Evolutionary conservation across 2,329 filamentous ascomycete genomes (phyloP).

Genomic region (Xylariaceae sp.): DNA sequence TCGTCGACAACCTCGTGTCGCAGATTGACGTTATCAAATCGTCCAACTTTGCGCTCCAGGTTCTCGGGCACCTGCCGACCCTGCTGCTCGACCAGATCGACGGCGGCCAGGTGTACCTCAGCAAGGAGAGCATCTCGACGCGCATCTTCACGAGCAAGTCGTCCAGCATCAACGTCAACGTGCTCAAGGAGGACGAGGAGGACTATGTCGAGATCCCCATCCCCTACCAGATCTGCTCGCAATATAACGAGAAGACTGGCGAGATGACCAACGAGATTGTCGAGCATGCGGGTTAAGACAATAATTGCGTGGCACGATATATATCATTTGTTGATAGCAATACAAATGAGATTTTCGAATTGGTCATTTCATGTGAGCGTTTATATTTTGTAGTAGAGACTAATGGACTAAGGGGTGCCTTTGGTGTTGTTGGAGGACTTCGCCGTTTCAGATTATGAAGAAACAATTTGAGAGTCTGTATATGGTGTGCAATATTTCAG

Average conservation of each 20-base stretch:
- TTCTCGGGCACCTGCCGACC: conserved; percentile 79
- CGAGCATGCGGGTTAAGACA: conserved; percentile 78
- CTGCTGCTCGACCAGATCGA: conserved; percentile 91
- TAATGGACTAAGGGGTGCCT: too few relatives aligned
- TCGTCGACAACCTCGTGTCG: conserved; percentile 84
- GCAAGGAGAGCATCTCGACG: conserved; percentile 79
- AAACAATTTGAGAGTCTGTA: too few relatives aligned
- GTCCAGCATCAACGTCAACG: conserved; percentile 78
- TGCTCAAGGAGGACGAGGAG: conserved; percentile 63
- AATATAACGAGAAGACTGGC: conserved; percentile 64
- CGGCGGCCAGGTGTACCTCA: conserved; percentile 79
- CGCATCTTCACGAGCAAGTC: conserved; percentile 45
- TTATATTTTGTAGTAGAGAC: too few relatives aligned
- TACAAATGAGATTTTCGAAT: too few relatives aligned
- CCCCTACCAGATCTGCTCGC: conserved; percentile 82
- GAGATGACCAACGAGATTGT: conserved; percentile 89
- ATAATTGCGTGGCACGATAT: too few relatives aligned
- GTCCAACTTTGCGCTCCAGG: conserved; percentile 88
- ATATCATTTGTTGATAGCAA: too few relatives aligned
- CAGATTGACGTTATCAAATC: conserved; percentile 95
- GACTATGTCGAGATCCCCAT: conserved; percentile 85
- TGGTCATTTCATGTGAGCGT: too few relatives aligned
- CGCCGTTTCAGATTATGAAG: too few relatives aligned
- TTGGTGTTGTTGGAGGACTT: too few relatives aligned
- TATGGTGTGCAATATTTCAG: too few relatives aligned